Evolutionary conservation across 2,329 filamentous ascomycete genomes (phyloP).

Genomic region (Aureobasidium sp.): DNA sequence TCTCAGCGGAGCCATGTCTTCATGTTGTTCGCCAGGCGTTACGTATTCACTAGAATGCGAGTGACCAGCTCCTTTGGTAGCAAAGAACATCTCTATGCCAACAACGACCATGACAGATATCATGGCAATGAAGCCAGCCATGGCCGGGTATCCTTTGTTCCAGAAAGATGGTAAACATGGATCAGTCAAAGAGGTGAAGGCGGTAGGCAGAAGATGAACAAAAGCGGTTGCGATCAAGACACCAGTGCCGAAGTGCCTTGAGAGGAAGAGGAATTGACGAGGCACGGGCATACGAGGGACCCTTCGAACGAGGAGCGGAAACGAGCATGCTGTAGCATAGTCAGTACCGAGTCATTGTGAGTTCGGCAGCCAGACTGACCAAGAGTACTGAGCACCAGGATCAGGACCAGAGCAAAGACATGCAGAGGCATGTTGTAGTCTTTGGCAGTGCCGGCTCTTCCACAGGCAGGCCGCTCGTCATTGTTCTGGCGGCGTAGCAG

Average conservation of each 20-base stretch:
- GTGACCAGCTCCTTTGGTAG: constrained; percentile 58
- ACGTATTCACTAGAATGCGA: constrained; percentile 50
- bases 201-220: constrained; percentile 56
- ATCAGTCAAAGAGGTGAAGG: constrained; percentile 54
- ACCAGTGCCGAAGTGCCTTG: constrained; percentile 52
- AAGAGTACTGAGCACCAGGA: constrained; percentile 48
- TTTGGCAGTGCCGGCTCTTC: constrained; percentile 40
- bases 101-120: constrained; percentile 74
- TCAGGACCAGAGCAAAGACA: constrained; percentile 52
- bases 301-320: constrained; percentile 53
- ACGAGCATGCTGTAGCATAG: constrained; percentile 46
- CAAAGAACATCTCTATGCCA: constrained; percentile 81
- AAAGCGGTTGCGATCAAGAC: constrained; percentile 53
- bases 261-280: constrained; percentile 52
- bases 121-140: constrained; percentile 79
- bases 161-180: constrained; percentile 70
- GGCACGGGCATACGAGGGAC: constrained; percentile 56
- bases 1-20: not conserved
- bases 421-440: constrained; percentile 51
- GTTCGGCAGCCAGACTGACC: constrained; percentile 31
- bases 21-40: constrained; percentile 25
- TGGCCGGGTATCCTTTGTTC: constrained; percentile 68
- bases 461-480: constrained; percentile 45
- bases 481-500: constrained; percentile 42
- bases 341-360: not conserved